Percentiles rank a stretch among this genome's conserved stretches.
Conservation (phyloP, 768 basidiomycete genomes). For the Mycena sanguinolenta region DNA sequence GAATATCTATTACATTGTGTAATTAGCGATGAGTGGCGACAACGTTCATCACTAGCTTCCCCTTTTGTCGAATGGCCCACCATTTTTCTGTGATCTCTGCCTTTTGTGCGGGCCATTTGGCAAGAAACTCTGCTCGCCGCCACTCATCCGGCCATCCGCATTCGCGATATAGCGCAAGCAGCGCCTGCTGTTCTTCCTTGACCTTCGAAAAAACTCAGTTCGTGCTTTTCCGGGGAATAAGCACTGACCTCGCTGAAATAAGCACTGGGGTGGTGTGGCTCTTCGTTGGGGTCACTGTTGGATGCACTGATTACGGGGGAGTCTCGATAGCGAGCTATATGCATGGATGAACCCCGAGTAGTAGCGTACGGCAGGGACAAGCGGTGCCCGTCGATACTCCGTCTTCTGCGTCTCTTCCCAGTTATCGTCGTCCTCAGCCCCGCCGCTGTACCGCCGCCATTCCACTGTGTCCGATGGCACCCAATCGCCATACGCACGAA, state of each 20-base stretch:
- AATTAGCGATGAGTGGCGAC: slow-evolving; percentile 61
- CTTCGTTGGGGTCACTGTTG: slow-evolving; percentile 15
- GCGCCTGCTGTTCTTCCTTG: background rate
- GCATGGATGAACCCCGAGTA: slow-evolving; percentile 27
- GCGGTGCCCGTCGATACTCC: slow-evolving; percentile 22
- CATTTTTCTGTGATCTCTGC: background rate
- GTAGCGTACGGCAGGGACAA: slow-evolving; percentile 22
- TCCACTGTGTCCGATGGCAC: slow-evolving; percentile 8
- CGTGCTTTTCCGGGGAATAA: background rate
- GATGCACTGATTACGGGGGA: slow-evolving; percentile 10
- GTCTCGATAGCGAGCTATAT: slow-evolving; percentile 27
- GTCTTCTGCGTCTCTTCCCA: background rate
- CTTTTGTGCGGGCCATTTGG: background rate
- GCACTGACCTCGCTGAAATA: background rate
- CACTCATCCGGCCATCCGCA: background rate
- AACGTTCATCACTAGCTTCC: slow-evolving; percentile 62
- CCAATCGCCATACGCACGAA: slow-evolving; percentile 21
- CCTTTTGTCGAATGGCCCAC: slow-evolving; percentile 11
- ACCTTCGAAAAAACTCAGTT: background rate
- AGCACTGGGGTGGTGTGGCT: background rate
- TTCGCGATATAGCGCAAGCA: background rate
- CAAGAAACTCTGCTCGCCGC: background rate
- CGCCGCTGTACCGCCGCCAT: slow-evolving; percentile 19
- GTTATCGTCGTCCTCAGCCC: background rate
- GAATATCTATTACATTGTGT: no score